Conservation (phyloP, 78 protist genomes). For the Polysphondylium violaceum region DNA sequence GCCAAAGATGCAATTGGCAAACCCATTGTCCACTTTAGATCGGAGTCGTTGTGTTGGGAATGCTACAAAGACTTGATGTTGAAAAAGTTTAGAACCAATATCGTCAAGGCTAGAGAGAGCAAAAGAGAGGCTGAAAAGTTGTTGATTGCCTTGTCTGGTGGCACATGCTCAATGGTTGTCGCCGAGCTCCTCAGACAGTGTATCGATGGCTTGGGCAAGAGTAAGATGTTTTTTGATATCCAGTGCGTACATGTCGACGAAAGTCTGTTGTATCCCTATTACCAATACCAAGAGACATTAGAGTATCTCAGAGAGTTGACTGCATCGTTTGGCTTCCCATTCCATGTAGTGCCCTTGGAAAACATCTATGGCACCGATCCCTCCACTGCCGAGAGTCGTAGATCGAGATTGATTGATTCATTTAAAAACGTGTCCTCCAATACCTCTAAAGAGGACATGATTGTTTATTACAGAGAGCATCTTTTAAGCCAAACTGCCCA, state of each 20-base stretch:
- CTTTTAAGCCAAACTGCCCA: constrained; percentile 25
- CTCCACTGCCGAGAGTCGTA: neutral
- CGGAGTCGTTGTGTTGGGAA: constrained; percentile 26
- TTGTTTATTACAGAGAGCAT: constrained; percentile 23
- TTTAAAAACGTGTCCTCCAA: neutral
- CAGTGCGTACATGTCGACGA: constrained; percentile 44
- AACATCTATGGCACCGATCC: constrained; percentile 6
- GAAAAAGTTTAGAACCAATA: constrained; percentile 59
- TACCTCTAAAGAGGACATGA: constrained; percentile 62
- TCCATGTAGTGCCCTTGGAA: constrained; percentile 12
- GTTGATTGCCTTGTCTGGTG: constrained; percentile 53
- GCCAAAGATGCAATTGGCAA: neutral
- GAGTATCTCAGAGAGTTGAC: neutral
- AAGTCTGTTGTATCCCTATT: neutral
- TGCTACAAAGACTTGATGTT: constrained; percentile 39
- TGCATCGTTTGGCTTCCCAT: neutral
- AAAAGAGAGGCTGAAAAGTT: constrained; percentile 44
- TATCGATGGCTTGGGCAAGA: constrained; percentile 1
- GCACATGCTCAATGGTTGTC: constrained; percentile 47
- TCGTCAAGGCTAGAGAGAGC: constrained; percentile 29
- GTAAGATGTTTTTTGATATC: constrained; percentile 48
- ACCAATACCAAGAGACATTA: neutral
- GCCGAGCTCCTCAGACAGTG: constrained; percentile 23
- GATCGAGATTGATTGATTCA: neutral
- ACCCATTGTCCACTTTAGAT: constrained; percentile 22